A percentile compares a stretch with the other conserved stretches of the same genome.
phyloP scores from a whole-genome alignment of 768 basidiomycete species.

The Tephrocybe sp. region DNA sequence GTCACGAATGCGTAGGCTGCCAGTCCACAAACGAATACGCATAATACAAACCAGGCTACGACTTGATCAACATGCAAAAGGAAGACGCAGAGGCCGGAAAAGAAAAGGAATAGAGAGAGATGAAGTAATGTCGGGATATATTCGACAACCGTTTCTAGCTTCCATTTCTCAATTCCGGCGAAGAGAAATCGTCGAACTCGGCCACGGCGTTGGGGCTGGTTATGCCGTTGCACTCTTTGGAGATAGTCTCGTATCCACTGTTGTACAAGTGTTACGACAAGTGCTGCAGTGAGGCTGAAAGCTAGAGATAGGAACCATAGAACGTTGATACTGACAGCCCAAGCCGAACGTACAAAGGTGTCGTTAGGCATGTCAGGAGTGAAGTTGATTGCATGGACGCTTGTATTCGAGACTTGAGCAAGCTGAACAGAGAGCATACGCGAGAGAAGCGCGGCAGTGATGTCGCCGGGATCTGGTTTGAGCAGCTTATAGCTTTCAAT shows the following conservation, averaged over 20 bases:
- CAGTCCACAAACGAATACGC: background rate
- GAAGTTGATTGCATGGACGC: background rate
- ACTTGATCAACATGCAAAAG: background rate
- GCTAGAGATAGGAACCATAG: conserved; percentile 30
- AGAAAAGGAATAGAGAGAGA: conserved; percentile 8
- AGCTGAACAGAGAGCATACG: conserved; percentile 13
- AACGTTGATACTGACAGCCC: conserved; percentile 24
- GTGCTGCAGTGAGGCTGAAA: conserved; percentile 23
- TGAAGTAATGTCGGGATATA: conserved; percentile 8
- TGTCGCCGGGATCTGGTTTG: conserved; percentile 25
- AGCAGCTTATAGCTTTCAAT: conserved; percentile 33
- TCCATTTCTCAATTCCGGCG: conserved; percentile 1
- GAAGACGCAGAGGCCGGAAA: conserved; percentile 7
- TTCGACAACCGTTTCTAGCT: conserved; percentile 2
- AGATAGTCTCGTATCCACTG: conserved; percentile 4
- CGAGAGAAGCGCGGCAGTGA: conserved; percentile 25
- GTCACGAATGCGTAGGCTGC: conserved; percentile 1
- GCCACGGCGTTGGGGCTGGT: background rate
- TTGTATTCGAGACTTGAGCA: background rate
- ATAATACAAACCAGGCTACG: background rate
- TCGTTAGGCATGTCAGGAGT: background rate
- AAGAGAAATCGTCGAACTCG: conserved; percentile 5
- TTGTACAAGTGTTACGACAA: conserved; percentile 24
- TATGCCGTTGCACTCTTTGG: conserved; percentile 3
- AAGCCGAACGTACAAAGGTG: conserved; percentile 12